Conservation (phyloP, 306 rosid genomes). For the Arachis stenosperma region DNA sequence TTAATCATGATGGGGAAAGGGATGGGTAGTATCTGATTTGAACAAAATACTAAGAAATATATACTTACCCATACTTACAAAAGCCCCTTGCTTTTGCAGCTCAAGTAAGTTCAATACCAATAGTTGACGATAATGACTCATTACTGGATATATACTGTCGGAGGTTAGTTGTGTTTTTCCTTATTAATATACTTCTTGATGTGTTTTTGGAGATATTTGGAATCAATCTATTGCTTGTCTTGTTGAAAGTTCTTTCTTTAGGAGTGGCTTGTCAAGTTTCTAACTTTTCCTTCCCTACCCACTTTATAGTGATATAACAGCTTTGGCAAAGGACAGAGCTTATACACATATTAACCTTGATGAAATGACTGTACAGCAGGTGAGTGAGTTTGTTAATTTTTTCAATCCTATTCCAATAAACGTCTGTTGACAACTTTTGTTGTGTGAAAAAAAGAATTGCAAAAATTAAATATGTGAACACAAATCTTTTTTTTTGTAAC, state of each 20-base stretch:
- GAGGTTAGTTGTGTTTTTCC: slow-evolving; percentile 67
- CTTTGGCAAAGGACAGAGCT: slow-evolving; percentile 96
- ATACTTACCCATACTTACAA: slow-evolving; percentile 25
- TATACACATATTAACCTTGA: slow-evolving; percentile 89
- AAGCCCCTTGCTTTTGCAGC: slow-evolving; percentile 58
- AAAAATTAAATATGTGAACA: neutral
- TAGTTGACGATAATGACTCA: slow-evolving; percentile 92
- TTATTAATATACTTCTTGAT: slow-evolving; percentile 19
- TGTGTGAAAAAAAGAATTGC: neutral
- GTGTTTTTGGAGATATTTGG: slow-evolving; percentile 23
- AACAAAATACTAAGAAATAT: slow-evolving; percentile 18
- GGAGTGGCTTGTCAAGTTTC: slow-evolving; percentile 18
- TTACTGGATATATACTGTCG: slow-evolving; percentile 96
- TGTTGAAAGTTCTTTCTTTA: slow-evolving; percentile 28
- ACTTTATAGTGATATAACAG: slow-evolving; percentile 87
- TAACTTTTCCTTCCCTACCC: slow-evolving; percentile 33
- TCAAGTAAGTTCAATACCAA: slow-evolving; percentile 94
- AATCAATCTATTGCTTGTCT: slow-evolving; percentile 20
- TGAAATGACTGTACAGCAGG: slow-evolving; percentile 97
- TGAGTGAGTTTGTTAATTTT: slow-evolving; percentile 26
- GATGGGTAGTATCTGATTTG: slow-evolving; percentile 19
- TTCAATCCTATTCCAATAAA: neutral
- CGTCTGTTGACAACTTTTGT: slow-evolving; percentile 15
- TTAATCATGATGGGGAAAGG: slow-evolving; percentile 23
- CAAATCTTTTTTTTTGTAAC: neutral